Evolutionary conservation across 2,329 filamentous ascomycete species (phyloP), one percentile per base, ranked within the genome.

Genomic region (Zalaria obscura): DNA sequence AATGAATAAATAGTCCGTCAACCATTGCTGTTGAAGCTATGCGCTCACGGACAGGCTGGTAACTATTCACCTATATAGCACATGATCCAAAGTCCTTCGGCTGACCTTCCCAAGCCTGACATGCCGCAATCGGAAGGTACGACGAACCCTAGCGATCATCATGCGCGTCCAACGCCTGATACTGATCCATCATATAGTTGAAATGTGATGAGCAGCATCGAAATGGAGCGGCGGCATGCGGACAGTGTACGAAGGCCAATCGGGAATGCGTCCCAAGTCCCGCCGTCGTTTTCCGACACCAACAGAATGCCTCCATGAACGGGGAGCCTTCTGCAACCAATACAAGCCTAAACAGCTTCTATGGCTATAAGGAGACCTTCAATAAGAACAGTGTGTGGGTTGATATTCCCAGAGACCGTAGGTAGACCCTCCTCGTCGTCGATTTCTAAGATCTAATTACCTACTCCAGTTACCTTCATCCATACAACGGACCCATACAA

Each of bases 291-390:
- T 81, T 80, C 52, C 72, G 76, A 42, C 77, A 81, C 56, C 76
- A 80, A 52, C 76, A 80, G 58, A 80, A 80, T 68, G 75, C 76
- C 27, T 78, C 75, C 18, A 76, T 80, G 75, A 80, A 79, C 45
- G 68, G 70, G 38, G 53, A 56, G 32, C 60, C 61, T 9, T 62
- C 64, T 4, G 56, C 55, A 11, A 55, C 58, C 25, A 63, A 66
- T 35, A 67, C 65, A 31, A 65, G 63, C 39, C 58, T 79, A 46
- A 73, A 73, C 46, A 69, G 72, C 11, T 80, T 79, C 55, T 80
- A 78, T 54, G 73, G 73, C 25, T 79, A 80, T 57, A 77, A 76
- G 53, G 76, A 79, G 57, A 78, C 75, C 2, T 80, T 80, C 50
- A 65, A 70, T 44, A 66, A 74, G 44, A 64, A 73, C 45, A 74